Base-by-base conservation (phyloP, 1,139 yeast genomes). In the Taphrina confusa region DNA sequence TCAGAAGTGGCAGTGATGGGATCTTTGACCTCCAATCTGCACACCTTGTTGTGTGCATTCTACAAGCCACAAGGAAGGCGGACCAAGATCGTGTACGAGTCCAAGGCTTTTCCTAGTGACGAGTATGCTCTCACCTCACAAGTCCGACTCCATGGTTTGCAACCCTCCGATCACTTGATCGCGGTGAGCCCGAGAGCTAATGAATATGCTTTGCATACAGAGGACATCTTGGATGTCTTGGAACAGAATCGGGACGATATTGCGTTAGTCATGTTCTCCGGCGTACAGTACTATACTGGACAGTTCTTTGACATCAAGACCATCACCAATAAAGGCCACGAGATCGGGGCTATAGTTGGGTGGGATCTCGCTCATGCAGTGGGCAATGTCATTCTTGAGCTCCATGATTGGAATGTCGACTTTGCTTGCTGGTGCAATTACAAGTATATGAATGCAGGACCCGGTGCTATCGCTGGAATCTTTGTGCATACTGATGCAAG, bases 311-410 rank as follows among this genome's bases (percentile, higher is more conserved):
- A 88, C 54, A 87, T 91, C 42, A 77, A 76, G 56, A 71, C 71
- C 14, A 88, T 91, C 66, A 90, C 97, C 1, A 69, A 70, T 16
- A 76, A 75, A 52, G 89, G 84, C 4, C 82, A 84, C 62, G 71
- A 65, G 27, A 73, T 66, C 66, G 84, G 82, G 0, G 79, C 87
- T 37, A 69, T 79, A 1, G 92, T 89, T 6, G 97, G 97, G 0
- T 91, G 97, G 97, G 97, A 91, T 71, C 77, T 91, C 67, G 97
- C 97, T 0, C 97, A 91, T 71, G 96, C 95, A 0, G 94, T 79
- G 0, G 97, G 97, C 1, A 91, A 91, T 70, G 92, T 88, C 0
- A 84, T 83, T 1, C 72, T 91, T 59, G 68, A 78, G 55, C 74
- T 91, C 56, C 97, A 91, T 70, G 88, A 86, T 55, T 90, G 97